These are phyloP conservation scores for Alnus glutinosa DNA, from an alignment of 306 rosid species.

Conservation along the genomic window DNA sequence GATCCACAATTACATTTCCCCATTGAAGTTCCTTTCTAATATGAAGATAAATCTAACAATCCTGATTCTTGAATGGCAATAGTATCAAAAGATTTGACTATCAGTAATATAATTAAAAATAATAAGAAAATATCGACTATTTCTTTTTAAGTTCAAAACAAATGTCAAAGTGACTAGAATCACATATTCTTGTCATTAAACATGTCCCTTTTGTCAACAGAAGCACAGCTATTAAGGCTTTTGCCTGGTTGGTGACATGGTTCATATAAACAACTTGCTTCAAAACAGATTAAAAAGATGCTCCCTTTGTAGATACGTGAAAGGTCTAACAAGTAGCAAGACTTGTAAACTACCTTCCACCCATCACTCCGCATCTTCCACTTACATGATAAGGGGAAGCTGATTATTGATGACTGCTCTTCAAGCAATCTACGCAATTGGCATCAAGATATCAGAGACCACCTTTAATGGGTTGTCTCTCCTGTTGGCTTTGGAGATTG, in stretches of 20 bases:
- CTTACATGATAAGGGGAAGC: neutral
- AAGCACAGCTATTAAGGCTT: neutral
- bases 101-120: neutral
- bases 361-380: conserved; percentile 1
- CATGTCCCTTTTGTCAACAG: neutral
- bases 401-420: neutral
- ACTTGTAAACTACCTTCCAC: neutral
- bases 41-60: neutral
- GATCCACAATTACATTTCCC: neutral
- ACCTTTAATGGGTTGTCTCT: too few relatives aligned
- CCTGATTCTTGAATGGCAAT: conserved; percentile 3
- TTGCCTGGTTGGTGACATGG: neutral
- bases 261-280: neutral
- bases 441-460: too few relatives aligned
- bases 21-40: conserved; percentile 2
- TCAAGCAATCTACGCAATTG: too few relatives aligned
- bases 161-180: neutral
- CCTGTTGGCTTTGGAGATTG: too few relatives aligned
- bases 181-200: neutral
- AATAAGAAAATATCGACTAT: neutral
- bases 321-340: neutral
- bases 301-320: neutral
- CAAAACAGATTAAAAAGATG: neutral
- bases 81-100: neutral
- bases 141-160: neutral